Base-by-base conservation (phyloP, 331 rosid genomes). In the Acacia pycnantha region DNA sequence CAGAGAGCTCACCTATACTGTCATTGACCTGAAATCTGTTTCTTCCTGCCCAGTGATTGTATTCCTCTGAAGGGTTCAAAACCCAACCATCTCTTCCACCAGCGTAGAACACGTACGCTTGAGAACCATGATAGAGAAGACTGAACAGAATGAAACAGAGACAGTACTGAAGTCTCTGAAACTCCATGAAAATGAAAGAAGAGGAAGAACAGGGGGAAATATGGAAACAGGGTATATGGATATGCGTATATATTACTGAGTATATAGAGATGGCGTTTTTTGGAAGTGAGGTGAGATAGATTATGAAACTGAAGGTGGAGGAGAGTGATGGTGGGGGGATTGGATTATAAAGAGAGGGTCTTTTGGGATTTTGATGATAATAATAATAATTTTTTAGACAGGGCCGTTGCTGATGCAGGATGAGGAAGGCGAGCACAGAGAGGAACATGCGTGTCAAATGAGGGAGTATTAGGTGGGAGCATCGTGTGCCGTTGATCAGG, bases 41-140 rank as follows among this genome's bases (percentile, higher is more conserved):
- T 14, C 82, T 86, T 59, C 5, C 81, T 56, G 97, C 77, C 98
- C 98, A 95, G 2, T 77, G 66, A 44, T 16, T 70, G 87, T 88
- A 95, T 26, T 19, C 73, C 87, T 89, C 85, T 0, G 97, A 84
- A 21, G 98, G 96, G 24, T 89, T 85, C 70, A 84, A 58, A 29
- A 89, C 89, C 98, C 98, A 95, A 5, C 96, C 98, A 19, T 82
- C 79, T 22, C 8, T 84, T 61, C 94, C 96, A 26, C 98, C 98
- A 13, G 89, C 97, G 48, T 73, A 14, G 74, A 88, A 88, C 26
- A 71, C 84, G 77, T 3, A 2, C 0, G 90, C 97, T 58, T 84
- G 75, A 31, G 90, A 84, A 16, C 37, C 61, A 41, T 56, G 61
- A 35, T 85, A 87, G 35, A 86, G 40, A 64, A 82, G 73, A 51